Conservation (phyloP, 345 rosid genomes). For the Excoecaria cochinchinensis region DNA sequence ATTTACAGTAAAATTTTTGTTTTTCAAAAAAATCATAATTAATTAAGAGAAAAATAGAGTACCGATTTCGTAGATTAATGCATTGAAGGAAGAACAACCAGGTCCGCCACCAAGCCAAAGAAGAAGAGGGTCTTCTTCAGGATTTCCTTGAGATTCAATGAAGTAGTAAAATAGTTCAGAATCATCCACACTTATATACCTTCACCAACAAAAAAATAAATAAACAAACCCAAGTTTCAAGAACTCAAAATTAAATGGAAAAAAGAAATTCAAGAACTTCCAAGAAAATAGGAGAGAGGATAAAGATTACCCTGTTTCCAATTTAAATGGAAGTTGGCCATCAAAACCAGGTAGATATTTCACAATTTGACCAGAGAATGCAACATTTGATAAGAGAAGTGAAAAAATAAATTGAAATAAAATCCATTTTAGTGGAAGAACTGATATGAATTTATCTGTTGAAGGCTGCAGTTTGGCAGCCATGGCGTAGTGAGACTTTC, state of each 20-base stretch:
- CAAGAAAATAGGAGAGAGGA: not conserved
- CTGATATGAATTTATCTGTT: not conserved
- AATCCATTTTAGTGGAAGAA: not conserved
- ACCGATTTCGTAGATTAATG: conserved; percentile 56
- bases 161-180: conserved; percentile 61
- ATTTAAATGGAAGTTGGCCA: conserved; percentile 63
- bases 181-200: conserved; percentile 60
- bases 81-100: conserved; percentile 54
- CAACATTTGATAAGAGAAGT: not conserved
- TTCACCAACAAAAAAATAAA: conserved; percentile 7
- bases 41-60: not conserved
- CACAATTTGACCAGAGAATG: conserved; percentile 21
- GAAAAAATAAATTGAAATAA: not conserved
- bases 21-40: not conserved
- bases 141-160: conserved; percentile 55
- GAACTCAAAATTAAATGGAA: not conserved
- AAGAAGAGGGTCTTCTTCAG: conserved; percentile 52
- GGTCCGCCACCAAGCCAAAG: conserved; percentile 84
- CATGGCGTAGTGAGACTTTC: not conserved
- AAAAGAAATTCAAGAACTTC: not conserved
- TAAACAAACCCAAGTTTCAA: not conserved
- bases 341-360: conserved; percentile 62
- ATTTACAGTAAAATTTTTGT: no score
- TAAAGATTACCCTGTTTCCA: conserved; percentile 60
- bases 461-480: not conserved